phyloP scores from a whole-genome alignment of 306 rosid species.

The Hippophae gyantsensis region DNA sequence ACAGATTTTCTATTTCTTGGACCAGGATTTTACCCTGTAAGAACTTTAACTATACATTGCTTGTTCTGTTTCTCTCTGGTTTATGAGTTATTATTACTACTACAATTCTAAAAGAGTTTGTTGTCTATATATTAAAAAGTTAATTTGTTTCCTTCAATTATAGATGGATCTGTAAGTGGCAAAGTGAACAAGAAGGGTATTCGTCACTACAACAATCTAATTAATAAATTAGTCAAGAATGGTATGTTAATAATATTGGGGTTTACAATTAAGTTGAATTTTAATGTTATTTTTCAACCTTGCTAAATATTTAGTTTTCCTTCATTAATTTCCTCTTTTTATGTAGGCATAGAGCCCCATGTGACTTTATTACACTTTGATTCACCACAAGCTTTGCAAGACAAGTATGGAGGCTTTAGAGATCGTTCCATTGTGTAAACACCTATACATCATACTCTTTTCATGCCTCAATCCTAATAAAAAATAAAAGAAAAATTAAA shows the following conservation, averaged over 20 bases:
- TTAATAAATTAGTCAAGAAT: slow-evolving; percentile 22
- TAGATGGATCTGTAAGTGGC: slow-evolving; percentile 28
- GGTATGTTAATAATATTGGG: slow-evolving; percentile 7
- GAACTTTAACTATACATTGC: not conserved
- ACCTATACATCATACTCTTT: not conserved
- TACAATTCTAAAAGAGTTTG: too few relatives aligned
- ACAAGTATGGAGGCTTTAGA: not conserved
- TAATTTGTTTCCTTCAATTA: not conserved
- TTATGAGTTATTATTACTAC: not conserved
- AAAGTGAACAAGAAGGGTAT: slow-evolving; percentile 30
- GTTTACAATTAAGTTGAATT: too few relatives aligned
- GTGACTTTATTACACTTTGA: slow-evolving; percentile 16
- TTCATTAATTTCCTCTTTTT: not conserved
- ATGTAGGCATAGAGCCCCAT: slow-evolving; percentile 8
- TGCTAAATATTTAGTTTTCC: too few relatives aligned
- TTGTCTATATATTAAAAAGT: not conserved
- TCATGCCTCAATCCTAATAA: not conserved
- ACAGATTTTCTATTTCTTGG: slow-evolving; percentile 30
- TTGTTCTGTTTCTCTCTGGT: not conserved
- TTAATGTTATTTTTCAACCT: not conserved
- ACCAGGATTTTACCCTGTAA: slow-evolving; percentile 27
- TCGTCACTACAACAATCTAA: slow-evolving; percentile 24
- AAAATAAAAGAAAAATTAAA: too few relatives aligned
- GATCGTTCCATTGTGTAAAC: slow-evolving; percentile 13
- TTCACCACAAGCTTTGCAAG: slow-evolving; percentile 10